Evolutionary conservation across 148 eudicot genomes (phyloP).

Genomic region (Camellia granthamiana): DNA sequence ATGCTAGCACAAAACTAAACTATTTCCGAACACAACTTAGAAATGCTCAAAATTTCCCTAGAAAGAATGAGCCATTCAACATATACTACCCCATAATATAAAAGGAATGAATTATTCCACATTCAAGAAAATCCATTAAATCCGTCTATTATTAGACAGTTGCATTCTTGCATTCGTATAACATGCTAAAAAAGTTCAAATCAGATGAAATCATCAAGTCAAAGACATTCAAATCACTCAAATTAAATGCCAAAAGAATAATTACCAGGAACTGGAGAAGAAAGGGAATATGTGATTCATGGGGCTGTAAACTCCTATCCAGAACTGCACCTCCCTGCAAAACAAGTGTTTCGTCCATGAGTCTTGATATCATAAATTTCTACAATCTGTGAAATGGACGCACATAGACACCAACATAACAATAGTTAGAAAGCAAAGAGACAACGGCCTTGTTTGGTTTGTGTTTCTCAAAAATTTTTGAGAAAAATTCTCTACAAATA

Average conservation of each 20-base stretch:
- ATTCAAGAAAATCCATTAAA: neutral
- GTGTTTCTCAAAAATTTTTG: no score
- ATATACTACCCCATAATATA: neutral
- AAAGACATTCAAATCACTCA: neutral
- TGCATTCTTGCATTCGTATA: neutral
- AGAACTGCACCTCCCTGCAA: constrained; percentile 75
- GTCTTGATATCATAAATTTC: neutral
- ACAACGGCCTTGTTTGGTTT: no score
- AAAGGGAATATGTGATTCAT: constrained; percentile 95
- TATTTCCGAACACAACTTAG: neutral
- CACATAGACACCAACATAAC: neutral
- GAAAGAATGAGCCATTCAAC: neutral
- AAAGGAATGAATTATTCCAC: neutral
- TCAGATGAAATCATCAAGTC: neutral
- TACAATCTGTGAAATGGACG: neutral
- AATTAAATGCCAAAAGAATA: neutral
- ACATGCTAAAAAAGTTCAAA: neutral
- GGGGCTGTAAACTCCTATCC: constrained; percentile 76
- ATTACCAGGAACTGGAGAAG: constrained; percentile 91
- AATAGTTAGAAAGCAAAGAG: neutral
- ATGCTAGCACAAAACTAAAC: neutral
- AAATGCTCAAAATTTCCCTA: neutral
- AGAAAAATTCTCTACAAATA: no score
- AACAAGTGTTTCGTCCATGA: constrained; percentile 11
- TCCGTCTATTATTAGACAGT: constrained; percentile 1